Percentiles rank a stretch among this genome's conserved stretches.
These are phyloP conservation scores for Circinella minor DNA, from an alignment of 371 early-diverging fungal genomes.

Conservation along the genomic window DNA sequence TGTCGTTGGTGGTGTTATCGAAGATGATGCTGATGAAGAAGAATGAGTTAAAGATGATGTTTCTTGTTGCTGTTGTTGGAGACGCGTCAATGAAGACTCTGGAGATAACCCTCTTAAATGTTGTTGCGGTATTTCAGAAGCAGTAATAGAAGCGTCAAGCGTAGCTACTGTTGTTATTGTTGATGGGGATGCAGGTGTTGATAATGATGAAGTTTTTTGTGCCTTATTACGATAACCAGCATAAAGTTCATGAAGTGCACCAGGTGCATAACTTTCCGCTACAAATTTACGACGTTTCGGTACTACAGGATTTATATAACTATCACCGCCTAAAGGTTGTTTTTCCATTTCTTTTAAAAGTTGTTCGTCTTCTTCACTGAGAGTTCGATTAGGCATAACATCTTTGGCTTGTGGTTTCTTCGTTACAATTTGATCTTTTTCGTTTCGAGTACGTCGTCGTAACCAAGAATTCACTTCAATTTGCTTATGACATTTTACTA, in stretches of 20 bases:
- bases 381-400: constrained; percentile 28
- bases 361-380: constrained; percentile 27
- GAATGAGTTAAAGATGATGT: not conserved
- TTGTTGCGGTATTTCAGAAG: too few species aligned
- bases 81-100: too few species aligned
- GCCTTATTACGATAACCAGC: too few species aligned
- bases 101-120: too few species aligned
- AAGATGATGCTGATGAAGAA: not conserved
- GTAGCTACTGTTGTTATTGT: not conserved
- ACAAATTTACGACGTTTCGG: constrained; percentile 34
- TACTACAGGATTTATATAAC: constrained; percentile 34
- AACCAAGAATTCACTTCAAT: not conserved
- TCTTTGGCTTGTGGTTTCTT: constrained; percentile 51
- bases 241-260: constrained; percentile 1
- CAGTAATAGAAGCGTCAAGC: too few species aligned
- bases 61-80: not conserved
- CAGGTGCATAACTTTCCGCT: constrained; percentile 11
- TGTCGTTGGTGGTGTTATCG: not conserved
- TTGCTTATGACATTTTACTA: not conserved
- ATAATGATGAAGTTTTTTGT: too few species aligned
- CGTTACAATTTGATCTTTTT: constrained; percentile 2
- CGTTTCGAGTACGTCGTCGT: not conserved
- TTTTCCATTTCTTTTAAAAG: constrained; percentile 12
- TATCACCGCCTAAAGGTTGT: not conserved
- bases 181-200: not conserved